phyloP scores from a whole-genome alignment of 345 rosid species.

The Cardamine chenopodiifolia region DNA sequence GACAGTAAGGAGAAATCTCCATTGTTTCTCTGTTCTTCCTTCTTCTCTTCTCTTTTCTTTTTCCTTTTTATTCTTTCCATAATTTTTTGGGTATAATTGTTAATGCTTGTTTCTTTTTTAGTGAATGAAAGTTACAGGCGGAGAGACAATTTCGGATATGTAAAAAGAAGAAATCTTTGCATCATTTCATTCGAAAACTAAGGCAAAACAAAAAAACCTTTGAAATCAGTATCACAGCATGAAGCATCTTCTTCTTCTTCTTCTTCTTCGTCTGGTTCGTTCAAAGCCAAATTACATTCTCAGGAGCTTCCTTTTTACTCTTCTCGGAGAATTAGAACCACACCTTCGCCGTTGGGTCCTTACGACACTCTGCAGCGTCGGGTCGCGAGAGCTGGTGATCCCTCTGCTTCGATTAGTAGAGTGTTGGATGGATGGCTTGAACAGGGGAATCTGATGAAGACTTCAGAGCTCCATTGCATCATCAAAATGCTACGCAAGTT shows the following conservation, averaged over 20 bases:
- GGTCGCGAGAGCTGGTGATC: conserved; percentile 46
- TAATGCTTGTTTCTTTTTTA: not conserved
- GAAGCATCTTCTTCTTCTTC: conserved; percentile 29
- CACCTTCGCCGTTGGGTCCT: conserved; percentile 20
- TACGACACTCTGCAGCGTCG: conserved; percentile 45
- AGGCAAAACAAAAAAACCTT: not conserved
- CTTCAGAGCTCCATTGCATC: conserved; percentile 40
- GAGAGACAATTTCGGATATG: conserved; percentile 42
- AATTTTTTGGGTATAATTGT: not conserved
- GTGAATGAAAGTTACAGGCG: conserved; percentile 16
- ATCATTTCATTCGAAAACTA: conserved; percentile 5
- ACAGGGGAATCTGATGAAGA: conserved; percentile 45
- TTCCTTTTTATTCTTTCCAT: not conserved
- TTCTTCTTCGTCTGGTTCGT: conserved; percentile 20
- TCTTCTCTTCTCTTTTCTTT: not conserved
- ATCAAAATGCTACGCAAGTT: conserved; percentile 49
- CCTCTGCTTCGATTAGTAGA: conserved; percentile 41
- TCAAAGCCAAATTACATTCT: conserved; percentile 11
- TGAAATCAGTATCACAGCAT: not conserved
- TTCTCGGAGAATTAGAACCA: not conserved
- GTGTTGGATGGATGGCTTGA: conserved; percentile 60
- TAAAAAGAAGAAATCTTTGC: not conserved
- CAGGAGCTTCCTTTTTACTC: conserved; percentile 23
- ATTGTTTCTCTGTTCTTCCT: conserved; percentile 35
- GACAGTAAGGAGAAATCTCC: conserved; percentile 41